Evolutionary conservation across 768 basidiomycete genomes (phyloP), one percentile per base, ranked within the genome.

Genomic region (Hirschioporus abietinus): DNA sequence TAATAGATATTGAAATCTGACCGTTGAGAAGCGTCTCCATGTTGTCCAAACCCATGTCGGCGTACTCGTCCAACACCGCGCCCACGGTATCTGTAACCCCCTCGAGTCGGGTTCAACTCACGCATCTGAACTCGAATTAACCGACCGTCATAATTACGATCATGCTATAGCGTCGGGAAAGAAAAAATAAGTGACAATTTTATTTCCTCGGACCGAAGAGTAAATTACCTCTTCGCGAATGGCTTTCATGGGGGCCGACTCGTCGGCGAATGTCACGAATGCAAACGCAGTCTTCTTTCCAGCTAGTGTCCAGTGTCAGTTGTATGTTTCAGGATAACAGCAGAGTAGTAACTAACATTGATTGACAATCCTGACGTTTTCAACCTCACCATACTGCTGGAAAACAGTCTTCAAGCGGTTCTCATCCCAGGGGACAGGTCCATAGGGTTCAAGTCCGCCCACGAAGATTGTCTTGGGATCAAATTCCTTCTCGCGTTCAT

Each of bases 391-490:
- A 70, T 87, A 93, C 71, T 81, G 82, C 24, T 79, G 78, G 72
- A 93, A 93, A 60, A 90, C 79, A 7, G 74, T 72, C 34, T 76
- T 78, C 35, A 93, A 79, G 68, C 83, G 88, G 9, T 79, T 80
- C 72, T 93, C 90, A 60, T 87, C 83, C 92, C 91, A 93, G 7
- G 85, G 84, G 27, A 79, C 79, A 1, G 86, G 80, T 6, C 87
- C 88, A 70, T 80, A 81, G 72, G 86, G 83, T 70, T 89, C 87
- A 59, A 93, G 80, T 5, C 90, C 90, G 7, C 92, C 91, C 30
- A 92, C 88, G 73, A 92, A 93, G 30, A 93, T 79, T 1, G 89
- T 87, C 1, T 82, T 85, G 0, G 87, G 88, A 72, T 92, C 90
- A 17, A 88, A 74, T 25, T 83, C 80, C 65, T 78, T 77, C 35